Percentiles rank a stretch among this genome's conserved stretches.
phyloP scores from a whole-genome alignment of 768 basidiomycete genomes.

The Xerocomellus amylosporus region DNA sequence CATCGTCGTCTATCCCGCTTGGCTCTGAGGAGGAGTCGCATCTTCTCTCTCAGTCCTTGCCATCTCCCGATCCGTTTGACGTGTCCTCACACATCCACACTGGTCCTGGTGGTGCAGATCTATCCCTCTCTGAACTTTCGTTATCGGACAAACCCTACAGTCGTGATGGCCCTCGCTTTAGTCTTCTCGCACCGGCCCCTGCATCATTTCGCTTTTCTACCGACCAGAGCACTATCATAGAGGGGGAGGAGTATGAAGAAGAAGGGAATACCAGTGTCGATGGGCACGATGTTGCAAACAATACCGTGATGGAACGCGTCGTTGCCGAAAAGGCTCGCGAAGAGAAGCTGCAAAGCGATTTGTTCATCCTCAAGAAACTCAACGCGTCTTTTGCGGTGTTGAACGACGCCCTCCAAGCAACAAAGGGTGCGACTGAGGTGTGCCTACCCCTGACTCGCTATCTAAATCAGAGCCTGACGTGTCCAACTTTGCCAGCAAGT shows the following conservation, averaged over 20 bases:
- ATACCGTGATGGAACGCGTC: conserved; percentile 24
- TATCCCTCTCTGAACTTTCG: conserved; percentile 58
- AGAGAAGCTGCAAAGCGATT: conserved; percentile 72
- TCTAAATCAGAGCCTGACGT: not conserved
- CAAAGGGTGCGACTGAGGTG: conserved; percentile 71
- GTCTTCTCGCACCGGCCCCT: conserved; percentile 32
- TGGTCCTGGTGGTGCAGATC: conserved; percentile 46
- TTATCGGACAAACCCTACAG: conserved; percentile 34
- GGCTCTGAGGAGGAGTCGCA: conserved; percentile 32
- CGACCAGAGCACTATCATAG: conserved; percentile 26
- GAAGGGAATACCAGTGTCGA: conserved; percentile 7
- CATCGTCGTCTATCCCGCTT: conserved; percentile 28
- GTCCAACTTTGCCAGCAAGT: conserved; percentile 46
- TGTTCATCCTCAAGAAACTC: conserved; percentile 69
- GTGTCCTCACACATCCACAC: conserved; percentile 34
- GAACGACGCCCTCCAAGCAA: conserved; percentile 62
- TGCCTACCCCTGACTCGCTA: conserved; percentile 13
- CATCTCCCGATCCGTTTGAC: conserved; percentile 32
- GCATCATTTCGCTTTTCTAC: conserved; percentile 12
- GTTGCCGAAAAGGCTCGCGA: conserved; percentile 46
- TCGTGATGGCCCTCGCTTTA: conserved; percentile 33
- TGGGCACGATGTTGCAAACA: conserved; percentile 16
- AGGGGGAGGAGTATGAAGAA: conserved; percentile 24
- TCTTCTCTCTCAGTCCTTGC: conserved; percentile 48
- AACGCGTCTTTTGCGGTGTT: conserved; percentile 68